phyloP scores from a whole-genome alignment of 176 grass and related monocot species.

The Tillandsia leiboldiana region DNA sequence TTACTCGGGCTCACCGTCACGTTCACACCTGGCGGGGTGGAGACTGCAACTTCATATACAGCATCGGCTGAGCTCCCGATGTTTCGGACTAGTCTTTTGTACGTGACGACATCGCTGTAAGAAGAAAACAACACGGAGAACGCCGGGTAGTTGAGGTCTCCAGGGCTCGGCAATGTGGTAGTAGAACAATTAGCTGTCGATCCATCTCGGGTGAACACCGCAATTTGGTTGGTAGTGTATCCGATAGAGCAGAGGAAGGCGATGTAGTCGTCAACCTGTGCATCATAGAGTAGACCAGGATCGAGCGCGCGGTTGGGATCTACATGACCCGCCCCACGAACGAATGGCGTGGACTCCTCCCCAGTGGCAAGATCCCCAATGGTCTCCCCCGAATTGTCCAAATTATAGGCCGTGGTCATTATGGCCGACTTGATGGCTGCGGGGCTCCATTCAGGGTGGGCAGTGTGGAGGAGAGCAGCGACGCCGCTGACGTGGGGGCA shows the following conservation, averaged over 20 bases:
- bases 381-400: conserved; percentile 40
- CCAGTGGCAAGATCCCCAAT: conserved; percentile 72
- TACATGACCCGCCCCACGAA: conserved; percentile 74
- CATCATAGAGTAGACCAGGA: conserved; percentile 79
- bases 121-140: conserved; percentile 66
- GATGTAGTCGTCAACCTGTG: conserved; percentile 43
- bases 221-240: conserved; percentile 40
- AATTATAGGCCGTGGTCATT: conserved; percentile 83
- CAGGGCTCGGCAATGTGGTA: conserved; percentile 25
- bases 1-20: conserved; percentile 67
- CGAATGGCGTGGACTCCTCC: conserved; percentile 57
- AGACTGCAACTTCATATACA: conserved; percentile 36
- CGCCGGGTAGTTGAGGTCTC: conserved; percentile 86
- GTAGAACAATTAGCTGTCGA: conserved; percentile 44
- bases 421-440: conserved; percentile 70
- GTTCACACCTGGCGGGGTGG: conserved; percentile 45
- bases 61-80: conserved; percentile 35
- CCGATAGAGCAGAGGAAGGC: conserved; percentile 73
- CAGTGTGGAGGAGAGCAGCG: conserved; percentile 51
- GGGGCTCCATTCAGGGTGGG: conserved; percentile 62
- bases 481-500: conserved; percentile 86
- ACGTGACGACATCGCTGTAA: conserved; percentile 40
- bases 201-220: conserved; percentile 48
- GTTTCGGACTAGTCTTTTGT: conserved; percentile 58
- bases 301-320: conserved; percentile 59